Evolutionary conservation across 805 yeast species (phyloP), one percentile per base, ranked within the genome.

Genomic region (Sugiyamaella floridensis): DNA sequence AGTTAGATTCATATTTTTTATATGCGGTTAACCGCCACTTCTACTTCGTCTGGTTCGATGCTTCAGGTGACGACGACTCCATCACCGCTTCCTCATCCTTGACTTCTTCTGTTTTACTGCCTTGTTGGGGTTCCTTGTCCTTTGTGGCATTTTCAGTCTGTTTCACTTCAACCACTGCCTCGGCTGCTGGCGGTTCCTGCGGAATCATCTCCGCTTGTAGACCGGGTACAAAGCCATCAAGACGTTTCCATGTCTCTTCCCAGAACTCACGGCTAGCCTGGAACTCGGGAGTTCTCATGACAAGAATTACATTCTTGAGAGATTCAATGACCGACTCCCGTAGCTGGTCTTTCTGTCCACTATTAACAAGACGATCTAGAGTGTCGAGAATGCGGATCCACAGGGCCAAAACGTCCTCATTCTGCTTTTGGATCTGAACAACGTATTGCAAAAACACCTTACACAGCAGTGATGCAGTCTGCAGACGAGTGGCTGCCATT

Each of bases 401-500:
- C 29, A 67, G 54, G 12, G 62, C 64, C 14, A 66, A 58, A 49
- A 62, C 58, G 22, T 55, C 53, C 7, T 56, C 57, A 49, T 60
- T 62, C 47, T 50, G 60, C 49, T 49, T 64, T 47, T 50, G 60
- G n/a, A 53, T 56, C 54, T 59, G 47, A 20, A 68, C 68, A 43
- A 76, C 72, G 56, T 77, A 76, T 45, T 75, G 78, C 43, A 81
- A 56, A 58, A 79, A 82, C n/a, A 77, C 74, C 62, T 85, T 86
- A 52, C 95, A 82, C 10, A 85, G 74, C 47, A 87, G 67, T 11
- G 80, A 74, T 51, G 93, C 73, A 0, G 86, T 81, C 55, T 84
- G 89, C 49, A 76, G 72, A 49, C 89, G 83, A 0, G 93, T 83
- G 53, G 72, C 75, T 7, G 75, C 72, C 77, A 83, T 84, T 1